phyloP scores from a whole-genome alignment of 495 filamentous ascomycete genomes.

The Trichocladium antarcticum region DNA sequence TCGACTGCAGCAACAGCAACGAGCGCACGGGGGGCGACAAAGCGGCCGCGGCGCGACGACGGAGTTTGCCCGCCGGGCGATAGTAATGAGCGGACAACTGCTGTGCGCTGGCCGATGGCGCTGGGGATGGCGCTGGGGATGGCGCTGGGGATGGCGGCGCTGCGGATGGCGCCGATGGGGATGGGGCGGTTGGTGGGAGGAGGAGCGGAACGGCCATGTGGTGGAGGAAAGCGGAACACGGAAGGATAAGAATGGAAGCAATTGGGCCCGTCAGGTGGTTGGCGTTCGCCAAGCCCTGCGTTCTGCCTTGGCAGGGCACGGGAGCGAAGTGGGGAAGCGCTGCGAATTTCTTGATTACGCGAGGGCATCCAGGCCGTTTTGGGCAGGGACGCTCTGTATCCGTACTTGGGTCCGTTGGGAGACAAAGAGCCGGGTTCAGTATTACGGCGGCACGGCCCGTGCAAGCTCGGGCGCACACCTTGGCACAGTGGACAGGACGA shows the following conservation, averaged over 20 bases:
- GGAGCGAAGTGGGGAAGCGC: constrained; percentile 9
- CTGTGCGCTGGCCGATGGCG: no score
- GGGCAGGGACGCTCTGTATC: no score
- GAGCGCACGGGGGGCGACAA: not conserved
- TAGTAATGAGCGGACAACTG: not conserved
- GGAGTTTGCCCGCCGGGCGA: not conserved
- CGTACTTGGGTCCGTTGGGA: no score
- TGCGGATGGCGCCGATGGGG: not conserved
- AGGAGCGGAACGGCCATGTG: constrained; percentile 11
- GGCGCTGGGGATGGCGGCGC: not conserved
- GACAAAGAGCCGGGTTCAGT: no score
- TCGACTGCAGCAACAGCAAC: not conserved
- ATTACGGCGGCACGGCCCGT: no score
- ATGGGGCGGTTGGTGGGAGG: not conserved
- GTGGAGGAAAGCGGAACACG: constrained; percentile 2
- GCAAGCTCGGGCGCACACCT: no score
- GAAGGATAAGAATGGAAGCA: constrained; percentile 23
- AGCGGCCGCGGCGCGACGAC: not conserved
- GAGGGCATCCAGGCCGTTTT: not conserved
- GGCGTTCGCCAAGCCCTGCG: constrained; percentile 5
- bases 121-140: not conserved
- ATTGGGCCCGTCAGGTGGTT: constrained; percentile 16
- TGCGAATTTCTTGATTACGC: not conserved
- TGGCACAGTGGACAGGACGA: no score
- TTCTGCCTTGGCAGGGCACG: constrained; percentile 1